phyloP scores from a whole-genome alignment of 2,329 filamentous ascomycete genomes.

The Furcasterigmium sp. region DNA sequence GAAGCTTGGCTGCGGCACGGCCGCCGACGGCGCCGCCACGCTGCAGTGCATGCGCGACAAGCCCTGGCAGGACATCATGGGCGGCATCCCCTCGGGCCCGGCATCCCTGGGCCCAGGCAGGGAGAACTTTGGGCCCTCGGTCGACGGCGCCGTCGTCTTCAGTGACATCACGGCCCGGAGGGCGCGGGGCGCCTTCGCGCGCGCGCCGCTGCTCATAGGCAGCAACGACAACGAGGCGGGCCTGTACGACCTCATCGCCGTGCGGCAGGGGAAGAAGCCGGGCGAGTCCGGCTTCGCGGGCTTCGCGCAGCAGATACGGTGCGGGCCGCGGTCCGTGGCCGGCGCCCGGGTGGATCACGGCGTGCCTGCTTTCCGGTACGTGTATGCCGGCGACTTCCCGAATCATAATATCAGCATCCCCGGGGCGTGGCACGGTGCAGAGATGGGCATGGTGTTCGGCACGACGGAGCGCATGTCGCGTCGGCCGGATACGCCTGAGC shows the following conservation, averaged over 20 bases:
- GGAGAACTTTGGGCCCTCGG: not conserved
- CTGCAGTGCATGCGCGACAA: not conserved
- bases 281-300: not conserved
- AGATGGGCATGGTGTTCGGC: conserved; percentile 1
- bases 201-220: not conserved
- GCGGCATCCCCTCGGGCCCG: not conserved
- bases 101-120: not conserved
- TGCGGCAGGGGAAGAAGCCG: no score
- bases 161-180: not conserved
- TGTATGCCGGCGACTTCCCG: not conserved
- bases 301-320: not conserved
- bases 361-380: not conserved
- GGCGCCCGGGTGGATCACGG: not conserved
- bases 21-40: not conserved
- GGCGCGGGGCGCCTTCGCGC: not conserved
- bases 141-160: not conserved
- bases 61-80: not conserved
- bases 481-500: not conserved
- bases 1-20: not conserved
- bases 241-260: no score
- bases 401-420: not conserved
- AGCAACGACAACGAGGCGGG: not conserved
- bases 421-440: not conserved
- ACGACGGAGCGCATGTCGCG: conserved; percentile 1
- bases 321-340: not conserved